Percentiles rank a stretch among this genome's conserved stretches.
phyloP scores from a whole-genome alignment of 805 yeast genomes.

The Ogataea ramenticola region DNA sequence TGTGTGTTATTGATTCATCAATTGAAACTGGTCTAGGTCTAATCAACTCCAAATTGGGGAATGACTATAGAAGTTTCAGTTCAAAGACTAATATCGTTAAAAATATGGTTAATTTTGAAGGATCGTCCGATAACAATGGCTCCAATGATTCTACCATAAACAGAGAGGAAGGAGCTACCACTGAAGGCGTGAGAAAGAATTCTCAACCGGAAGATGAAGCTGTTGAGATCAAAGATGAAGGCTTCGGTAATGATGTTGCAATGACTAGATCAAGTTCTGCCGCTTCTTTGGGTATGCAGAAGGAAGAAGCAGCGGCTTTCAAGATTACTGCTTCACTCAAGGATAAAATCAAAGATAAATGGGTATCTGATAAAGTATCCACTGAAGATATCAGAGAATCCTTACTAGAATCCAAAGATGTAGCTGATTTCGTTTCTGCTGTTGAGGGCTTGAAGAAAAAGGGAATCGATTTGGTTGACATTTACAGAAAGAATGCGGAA shows the following conservation, averaged over 20 bases:
- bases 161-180: conserved; percentile 3
- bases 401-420: conserved; percentile 23
- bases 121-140: neutral
- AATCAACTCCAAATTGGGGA: conserved; percentile 11
- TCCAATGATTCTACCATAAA: neutral
- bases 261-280: conserved; percentile 4
- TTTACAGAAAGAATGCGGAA: conserved; percentile 10
- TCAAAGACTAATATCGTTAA: neutral
- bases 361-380: conserved; percentile 13
- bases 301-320: conserved; percentile 16
- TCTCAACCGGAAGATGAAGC: neutral
- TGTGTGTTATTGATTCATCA: conserved; percentile 64
- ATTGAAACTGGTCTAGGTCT: conserved; percentile 47
- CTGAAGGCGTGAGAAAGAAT: conserved; percentile 8
- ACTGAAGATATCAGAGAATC: conserved; percentile 27
- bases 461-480: conserved; percentile 33
- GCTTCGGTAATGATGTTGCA: conserved; percentile 4
- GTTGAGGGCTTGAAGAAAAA: conserved; percentile 31
- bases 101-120: conserved; percentile 7
- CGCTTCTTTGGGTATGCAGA: conserved; percentile 10
- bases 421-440: conserved; percentile 30
- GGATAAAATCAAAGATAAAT: neutral
- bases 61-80: conserved; percentile 2
- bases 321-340: conserved; percentile 1
- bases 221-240: conserved; percentile 7